Conservation (phyloP, 805 yeast genomes). For the Myxozyma geophila region DNA sequence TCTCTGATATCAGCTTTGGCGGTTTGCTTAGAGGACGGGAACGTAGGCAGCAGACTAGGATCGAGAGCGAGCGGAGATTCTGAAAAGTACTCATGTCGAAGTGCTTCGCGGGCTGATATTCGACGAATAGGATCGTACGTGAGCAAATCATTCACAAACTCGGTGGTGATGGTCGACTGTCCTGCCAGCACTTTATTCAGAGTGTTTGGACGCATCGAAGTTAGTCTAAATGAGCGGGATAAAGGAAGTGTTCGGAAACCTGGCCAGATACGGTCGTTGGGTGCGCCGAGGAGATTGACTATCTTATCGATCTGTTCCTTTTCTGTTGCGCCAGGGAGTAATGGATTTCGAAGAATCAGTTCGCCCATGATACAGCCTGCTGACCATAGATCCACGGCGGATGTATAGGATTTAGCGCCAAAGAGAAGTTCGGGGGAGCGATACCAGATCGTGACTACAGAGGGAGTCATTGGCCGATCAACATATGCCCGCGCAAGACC, state of each 20-base stretch:
- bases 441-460: constrained; percentile 92
- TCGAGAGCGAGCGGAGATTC: constrained; percentile 58
- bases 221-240: constrained; percentile 51
- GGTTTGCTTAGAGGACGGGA: constrained; percentile 7
- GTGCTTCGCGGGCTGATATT: constrained; percentile 68
- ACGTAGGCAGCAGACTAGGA: constrained; percentile 29
- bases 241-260: constrained; percentile 71
- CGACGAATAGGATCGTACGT: constrained; percentile 70
- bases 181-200: constrained; percentile 52
- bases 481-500: constrained; percentile 44
- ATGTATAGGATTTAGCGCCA: constrained; percentile 85
- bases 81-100: constrained; percentile 68
- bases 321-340: constrained; percentile 86
- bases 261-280: constrained; percentile 74
- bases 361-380: constrained; percentile 89
- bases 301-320: constrained; percentile 77
- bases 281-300: constrained; percentile 84
- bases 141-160: constrained; percentile 66
- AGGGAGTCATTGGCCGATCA: constrained; percentile 31
- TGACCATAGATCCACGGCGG: constrained; percentile 95
- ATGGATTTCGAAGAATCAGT: constrained; percentile 69
- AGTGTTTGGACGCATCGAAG: constrained; percentile 31
- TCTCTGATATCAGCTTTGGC: background rate
- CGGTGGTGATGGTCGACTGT: constrained; percentile 54
- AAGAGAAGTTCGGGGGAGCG: constrained; percentile 91